These are phyloP conservation scores for Solanum megistacrolobum DNA, from an alignment of 257 asterid species.

Conservation along the genomic window DNA sequence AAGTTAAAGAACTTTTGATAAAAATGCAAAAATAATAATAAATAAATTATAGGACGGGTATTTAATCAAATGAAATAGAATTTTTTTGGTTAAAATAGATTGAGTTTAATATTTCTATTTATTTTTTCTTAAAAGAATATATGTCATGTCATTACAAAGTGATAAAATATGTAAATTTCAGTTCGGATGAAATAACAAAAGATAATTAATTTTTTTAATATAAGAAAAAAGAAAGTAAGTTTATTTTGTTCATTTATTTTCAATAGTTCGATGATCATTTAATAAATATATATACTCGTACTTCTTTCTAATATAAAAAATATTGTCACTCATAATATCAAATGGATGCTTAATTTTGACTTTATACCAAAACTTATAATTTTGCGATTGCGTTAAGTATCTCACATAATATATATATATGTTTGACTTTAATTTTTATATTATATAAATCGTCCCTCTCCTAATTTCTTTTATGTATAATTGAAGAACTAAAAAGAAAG, in stretches of 20 bases:
- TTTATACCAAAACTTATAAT: not conserved
- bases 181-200: not conserved
- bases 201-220: no score
- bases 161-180: not conserved
- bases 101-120: not conserved
- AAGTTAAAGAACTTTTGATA: not conserved
- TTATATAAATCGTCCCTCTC: not conserved
- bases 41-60: no score
- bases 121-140: not conserved
- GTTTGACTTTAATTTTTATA: not conserved
- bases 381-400: not conserved
- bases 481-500: not conserved
- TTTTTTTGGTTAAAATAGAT: no score
- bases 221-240: no score
- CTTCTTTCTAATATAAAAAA: not conserved
- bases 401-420: not conserved
- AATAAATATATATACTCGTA: not conserved
- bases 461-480: not conserved
- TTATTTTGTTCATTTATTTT: no score
- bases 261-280: not conserved
- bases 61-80: not conserved
- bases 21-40: no score
- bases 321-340: not conserved
- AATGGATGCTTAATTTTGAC: not conserved
- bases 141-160: not conserved